Evolutionary conservation across 1,284 basidiomycete genomes (phyloP), one percentile per base, ranked within the genome.

Genomic region (Malassezia slooffiae): DNA sequence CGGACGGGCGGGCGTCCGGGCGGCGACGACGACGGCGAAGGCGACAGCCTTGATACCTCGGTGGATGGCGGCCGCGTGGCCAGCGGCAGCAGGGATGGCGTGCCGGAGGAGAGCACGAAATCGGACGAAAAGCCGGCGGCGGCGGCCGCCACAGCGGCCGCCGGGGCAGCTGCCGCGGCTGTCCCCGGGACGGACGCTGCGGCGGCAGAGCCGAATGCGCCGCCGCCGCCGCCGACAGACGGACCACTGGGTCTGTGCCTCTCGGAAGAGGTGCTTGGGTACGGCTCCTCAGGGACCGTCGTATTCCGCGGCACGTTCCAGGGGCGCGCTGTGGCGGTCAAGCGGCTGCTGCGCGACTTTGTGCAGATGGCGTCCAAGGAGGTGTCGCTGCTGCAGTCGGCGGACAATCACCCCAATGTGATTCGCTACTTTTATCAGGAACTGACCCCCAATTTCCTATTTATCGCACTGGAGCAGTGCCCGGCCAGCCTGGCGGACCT

Each of bases 391-490:
- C 76, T 97, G 2, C 90, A 95, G 66, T 86, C 85, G 9, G 63
- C 66, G 30, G 93, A 97, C 72, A 88, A 95, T 68, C 93, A 97
- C 62, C 88, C 89, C 4, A 96, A 97, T 71, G 90, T 97, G 60
- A 91, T 97, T 55, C 81, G 91, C 50, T 71, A 97, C 71, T 97
- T 89, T 71, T 97, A 89, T 72, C 89, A 96, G 75, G 91, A 97
- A 73, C 77, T 84, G 1, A 67, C 62, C 16, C 56, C 54, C n/a
- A 60, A 57, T 37, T 97, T 97, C 75, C 77, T 97, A 9, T 96
- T 91, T 72, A 96, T 97, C 50, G 91, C 93, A 0, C 80, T 97
- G 23, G 93, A 97, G 70, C 76, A 96, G 3, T 97, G 91, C 71
- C 88, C 89, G 0, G 88, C 88, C 0, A 89, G 87, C 6, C 78